Conservation (phyloP, 2,329 filamentous ascomycete genomes). For the Nakataea oryzae region DNA sequence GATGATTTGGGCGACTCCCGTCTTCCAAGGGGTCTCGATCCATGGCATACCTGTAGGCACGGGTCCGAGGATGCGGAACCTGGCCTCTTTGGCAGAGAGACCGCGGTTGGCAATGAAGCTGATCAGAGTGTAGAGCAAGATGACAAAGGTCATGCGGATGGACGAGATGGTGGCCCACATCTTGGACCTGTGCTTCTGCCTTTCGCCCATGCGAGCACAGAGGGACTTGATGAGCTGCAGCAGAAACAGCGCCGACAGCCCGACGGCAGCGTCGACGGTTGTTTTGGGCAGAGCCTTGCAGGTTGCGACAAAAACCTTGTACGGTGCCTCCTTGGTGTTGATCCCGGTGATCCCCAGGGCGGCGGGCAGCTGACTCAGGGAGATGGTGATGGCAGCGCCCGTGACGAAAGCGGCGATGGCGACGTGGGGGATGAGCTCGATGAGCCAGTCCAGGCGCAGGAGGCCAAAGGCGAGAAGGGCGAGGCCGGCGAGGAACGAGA, state of each 20-base stretch:
- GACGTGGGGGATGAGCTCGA: slow-evolving; percentile 40
- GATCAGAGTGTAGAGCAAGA: slow-evolving; percentile 79
- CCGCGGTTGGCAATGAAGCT: slow-evolving; percentile 73
- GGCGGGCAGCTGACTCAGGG: slow-evolving; percentile 33
- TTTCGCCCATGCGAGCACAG: slow-evolving; percentile 51
- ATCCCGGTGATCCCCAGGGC: slow-evolving; percentile 30
- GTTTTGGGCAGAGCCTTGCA: slow-evolving; percentile 24
- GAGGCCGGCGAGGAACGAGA: slow-evolving; percentile 31
- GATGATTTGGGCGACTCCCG: not conserved
- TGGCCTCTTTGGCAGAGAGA: slow-evolving; percentile 39
- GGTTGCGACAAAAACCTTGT: slow-evolving; percentile 32
- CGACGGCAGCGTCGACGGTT: slow-evolving; percentile 54
- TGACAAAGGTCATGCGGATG: slow-evolving; percentile 63
- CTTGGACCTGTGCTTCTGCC: slow-evolving; percentile 21
- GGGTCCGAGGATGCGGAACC: slow-evolving; percentile 61
- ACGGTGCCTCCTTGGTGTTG: slow-evolving; percentile 33
- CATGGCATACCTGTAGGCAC: slow-evolving; percentile 59
- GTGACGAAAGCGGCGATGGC: slow-evolving; percentile 41
- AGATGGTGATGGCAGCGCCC: slow-evolving; percentile 38
- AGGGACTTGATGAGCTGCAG: slow-evolving; percentile 53
- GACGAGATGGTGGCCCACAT: slow-evolving; percentile 40
- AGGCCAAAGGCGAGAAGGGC: slow-evolving; percentile 34
- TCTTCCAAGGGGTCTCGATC: no score
- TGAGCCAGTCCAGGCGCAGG: slow-evolving; percentile 34
- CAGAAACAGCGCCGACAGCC: slow-evolving; percentile 54